phyloP scores from a whole-genome alignment of 2,329 filamentous ascomycete genomes.

The Phyllosticta ampelicida region DNA sequence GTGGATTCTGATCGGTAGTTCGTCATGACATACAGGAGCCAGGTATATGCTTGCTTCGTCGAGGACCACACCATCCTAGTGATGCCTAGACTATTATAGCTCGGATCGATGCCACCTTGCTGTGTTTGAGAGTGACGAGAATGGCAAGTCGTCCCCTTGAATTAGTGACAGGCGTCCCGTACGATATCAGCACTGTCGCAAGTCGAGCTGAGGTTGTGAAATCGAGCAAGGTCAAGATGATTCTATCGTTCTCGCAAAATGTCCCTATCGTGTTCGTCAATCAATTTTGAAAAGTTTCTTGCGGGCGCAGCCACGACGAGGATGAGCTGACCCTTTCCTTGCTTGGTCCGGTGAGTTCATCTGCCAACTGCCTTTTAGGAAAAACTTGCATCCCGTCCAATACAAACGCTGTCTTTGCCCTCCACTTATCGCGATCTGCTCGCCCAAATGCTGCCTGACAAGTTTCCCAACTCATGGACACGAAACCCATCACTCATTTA shows the following conservation, averaged over 20 bases:
- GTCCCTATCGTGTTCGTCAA: neutral
- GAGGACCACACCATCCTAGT: neutral
- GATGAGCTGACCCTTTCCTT: neutral
- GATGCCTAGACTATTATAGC: neutral
- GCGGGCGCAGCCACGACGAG: neutral
- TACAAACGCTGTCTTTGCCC: neutral
- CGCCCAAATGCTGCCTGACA: neutral
- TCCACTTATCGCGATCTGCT: neutral
- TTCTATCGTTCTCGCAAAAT: neutral
- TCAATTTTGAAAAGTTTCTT: neutral
- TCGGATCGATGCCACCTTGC: neutral
- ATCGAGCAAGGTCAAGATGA: neutral
- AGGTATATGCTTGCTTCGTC: neutral
- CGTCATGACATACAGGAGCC: neutral
- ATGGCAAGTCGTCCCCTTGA: neutral
- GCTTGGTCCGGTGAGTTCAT: neutral
- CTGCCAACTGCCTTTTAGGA: neutral
- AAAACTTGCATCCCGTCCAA: neutral
- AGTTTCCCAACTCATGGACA: neutral
- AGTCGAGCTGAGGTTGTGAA: neutral
- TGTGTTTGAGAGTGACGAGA: neutral
- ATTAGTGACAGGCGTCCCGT: neutral
- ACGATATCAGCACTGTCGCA: neutral
- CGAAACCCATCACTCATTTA: neutral
- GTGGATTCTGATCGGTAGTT: neutral